A percentile compares a stretch with the other conserved stretches of the same genome.
Evolutionary conservation across 208 protist species (phyloP).

Genomic region (Acanthamoeba sp.): DNA sequence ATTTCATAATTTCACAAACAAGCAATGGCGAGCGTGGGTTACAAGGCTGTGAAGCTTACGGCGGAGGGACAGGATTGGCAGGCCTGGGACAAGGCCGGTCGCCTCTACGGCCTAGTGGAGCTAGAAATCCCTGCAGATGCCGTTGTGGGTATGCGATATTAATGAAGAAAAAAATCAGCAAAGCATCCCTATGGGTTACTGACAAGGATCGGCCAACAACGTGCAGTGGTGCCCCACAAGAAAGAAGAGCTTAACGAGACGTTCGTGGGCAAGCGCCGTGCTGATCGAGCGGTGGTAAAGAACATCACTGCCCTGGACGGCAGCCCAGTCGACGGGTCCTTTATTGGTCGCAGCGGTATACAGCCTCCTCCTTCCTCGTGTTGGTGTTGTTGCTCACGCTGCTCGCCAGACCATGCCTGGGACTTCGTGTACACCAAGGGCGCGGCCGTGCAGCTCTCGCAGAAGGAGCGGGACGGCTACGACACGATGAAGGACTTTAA

Average conservation of each 20-base stretch:
- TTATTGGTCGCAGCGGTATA: slow-evolving; percentile 16
- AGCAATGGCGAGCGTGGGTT: slow-evolving; percentile 1
- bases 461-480: slow-evolving; percentile 45
- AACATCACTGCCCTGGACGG: slow-evolving; percentile 22
- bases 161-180: background rate
- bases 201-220: too few relatives aligned
- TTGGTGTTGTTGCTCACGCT: background rate
- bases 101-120: slow-evolving; percentile 38
- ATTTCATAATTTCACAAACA: background rate
- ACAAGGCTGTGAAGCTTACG: slow-evolving; percentile 58
- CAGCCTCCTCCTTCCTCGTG: background rate
- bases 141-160: slow-evolving; percentile 14
- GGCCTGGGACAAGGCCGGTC: slow-evolving; percentile 41
- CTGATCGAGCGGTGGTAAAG: slow-evolving; percentile 9
- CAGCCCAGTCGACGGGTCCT: background rate
- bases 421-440: slow-evolving; percentile 48
- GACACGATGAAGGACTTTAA: slow-evolving; percentile 66
- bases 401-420: background rate
- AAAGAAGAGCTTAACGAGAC: slow-evolving; percentile 57
- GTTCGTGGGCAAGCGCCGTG: slow-evolving; percentile 13
- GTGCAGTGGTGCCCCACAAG: slow-evolving; percentile 11
- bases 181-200: background rate
- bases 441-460: background rate
- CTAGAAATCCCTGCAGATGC: slow-evolving; percentile 50
- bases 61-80: slow-evolving; percentile 31